Evolutionary conservation across 2,329 filamentous ascomycete genomes (phyloP), one percentile per base, ranked within the genome.

Genomic region (Clarireedia hainanense): DNA sequence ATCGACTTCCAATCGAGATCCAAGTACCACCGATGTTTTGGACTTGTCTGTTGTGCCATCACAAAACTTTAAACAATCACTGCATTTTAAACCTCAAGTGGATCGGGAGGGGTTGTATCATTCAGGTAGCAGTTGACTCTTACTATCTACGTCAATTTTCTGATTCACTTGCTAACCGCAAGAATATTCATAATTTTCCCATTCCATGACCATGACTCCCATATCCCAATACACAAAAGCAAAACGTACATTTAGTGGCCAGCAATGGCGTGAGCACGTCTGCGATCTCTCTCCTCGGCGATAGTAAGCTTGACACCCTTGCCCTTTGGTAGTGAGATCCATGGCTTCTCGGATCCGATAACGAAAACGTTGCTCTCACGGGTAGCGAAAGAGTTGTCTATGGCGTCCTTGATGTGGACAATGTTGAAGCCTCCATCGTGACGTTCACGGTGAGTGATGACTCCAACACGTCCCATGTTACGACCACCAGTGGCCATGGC

Each of bases 341-440:
- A 99, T 73, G 94, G 92, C 88, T 97, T 97, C 74, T 99, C 94
- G 71, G 86, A 83, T 72, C 94, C 94, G 71, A 99, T 96, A 81
- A 99, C 86, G 81, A 99, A 99, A 72, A 99, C 91, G 89, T 99
- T 99, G 84, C 80, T 87, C 84, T 99, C 91, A 79, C 94, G 94
- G 74, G 94, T 99, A 72, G 94, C 91, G 80, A 99, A 99, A 74
- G 89, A 89, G 88, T 99, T 99, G 86, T 97, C 94, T 79, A 99
- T 92, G 73, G 91, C 92, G 74, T 99, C 94, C 89, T 99, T 99
- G 80, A 99, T 88, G 84, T 96, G 91, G 76, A 99, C 91, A 73
- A 99, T 95, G 85, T 95, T 95, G 89, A 99, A 99, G 77, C 94
- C 94, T 84, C 94, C 94, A 71, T 99, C 94, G 85, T 99, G 94